A percentile compares a stretch with the other conserved stretches of the same genome.
These are phyloP conservation scores for Pseudoturritis turrita DNA, from an alignment of 345 rosid species.

Conservation along the genomic window DNA sequence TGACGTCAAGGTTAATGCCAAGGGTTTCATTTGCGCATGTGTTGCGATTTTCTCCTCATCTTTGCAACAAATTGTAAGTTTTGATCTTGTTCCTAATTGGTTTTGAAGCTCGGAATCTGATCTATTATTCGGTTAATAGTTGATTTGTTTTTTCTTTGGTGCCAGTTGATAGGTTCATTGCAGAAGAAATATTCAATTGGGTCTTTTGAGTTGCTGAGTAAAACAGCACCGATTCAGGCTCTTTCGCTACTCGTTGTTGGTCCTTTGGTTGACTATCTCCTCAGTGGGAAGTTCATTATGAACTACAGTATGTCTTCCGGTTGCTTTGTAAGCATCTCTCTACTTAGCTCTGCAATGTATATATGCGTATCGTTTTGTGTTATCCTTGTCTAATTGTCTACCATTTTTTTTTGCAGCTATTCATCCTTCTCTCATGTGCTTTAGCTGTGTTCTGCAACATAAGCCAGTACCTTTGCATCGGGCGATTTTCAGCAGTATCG, in stretches of 20 bases:
- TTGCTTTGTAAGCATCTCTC: constrained; percentile 54
- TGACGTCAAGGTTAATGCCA: constrained; percentile 85
- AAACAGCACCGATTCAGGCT: constrained; percentile 93
- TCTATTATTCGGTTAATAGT: neutral
- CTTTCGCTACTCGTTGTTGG: constrained; percentile 74
- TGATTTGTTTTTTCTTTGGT: neutral
- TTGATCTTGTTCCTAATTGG: neutral
- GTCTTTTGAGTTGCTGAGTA: constrained; percentile 82
- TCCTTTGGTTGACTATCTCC: constrained; percentile 73
- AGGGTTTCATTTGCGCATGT: constrained; percentile 78
- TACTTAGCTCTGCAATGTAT: neutral
- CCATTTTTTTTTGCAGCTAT: constrained; percentile 48
- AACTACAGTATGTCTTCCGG: constrained; percentile 66
- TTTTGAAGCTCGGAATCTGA: neutral
- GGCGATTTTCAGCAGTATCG: constrained; percentile 88
- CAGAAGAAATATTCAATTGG: constrained; percentile 90
- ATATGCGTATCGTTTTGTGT: neutral
- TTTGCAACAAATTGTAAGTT: constrained; percentile 93
- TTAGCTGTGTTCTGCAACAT: constrained; percentile 96
- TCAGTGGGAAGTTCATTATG: constrained; percentile 57
- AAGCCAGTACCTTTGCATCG: constrained; percentile 96
- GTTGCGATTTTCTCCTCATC: constrained; percentile 73
- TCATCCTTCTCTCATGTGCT: constrained; percentile 71
- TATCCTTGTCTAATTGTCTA: neutral
- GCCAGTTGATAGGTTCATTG: constrained; percentile 80